A percentile compares a stretch with the other conserved stretches of the same genome.
These are phyloP conservation scores for Deinandra increscens DNA, from an alignment of 129 eudicot species.

Conservation along the genomic window DNA sequence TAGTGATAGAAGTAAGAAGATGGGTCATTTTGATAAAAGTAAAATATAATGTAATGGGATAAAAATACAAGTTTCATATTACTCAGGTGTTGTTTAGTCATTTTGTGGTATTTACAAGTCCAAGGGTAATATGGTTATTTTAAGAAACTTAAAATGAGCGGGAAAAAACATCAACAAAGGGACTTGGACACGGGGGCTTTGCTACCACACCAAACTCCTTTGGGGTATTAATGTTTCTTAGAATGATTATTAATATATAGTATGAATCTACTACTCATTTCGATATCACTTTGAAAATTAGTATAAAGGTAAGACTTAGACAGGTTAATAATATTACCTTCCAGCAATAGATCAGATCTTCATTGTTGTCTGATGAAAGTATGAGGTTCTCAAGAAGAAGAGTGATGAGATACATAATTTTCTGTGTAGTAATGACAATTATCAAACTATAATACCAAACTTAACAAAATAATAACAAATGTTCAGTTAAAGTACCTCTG, in stretches of 20 bases:
- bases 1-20: background rate
- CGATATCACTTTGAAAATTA: constrained; percentile 6
- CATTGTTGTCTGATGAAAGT: constrained; percentile 80
- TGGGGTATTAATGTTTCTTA: background rate
- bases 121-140: background rate
- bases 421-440: constrained; percentile 46
- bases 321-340: constrained; percentile 54
- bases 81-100: background rate
- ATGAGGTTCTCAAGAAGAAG: constrained; percentile 93
- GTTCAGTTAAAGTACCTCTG: constrained; percentile 52
- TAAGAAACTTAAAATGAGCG: background rate
- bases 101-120: background rate
- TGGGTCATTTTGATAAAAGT: background rate
- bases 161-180: background rate
- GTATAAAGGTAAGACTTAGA: constrained; percentile 12
- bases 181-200: background rate
- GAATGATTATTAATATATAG: background rate
- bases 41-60: background rate
- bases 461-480: background rate
- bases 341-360: constrained; percentile 91
- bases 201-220: background rate
- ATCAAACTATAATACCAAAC: background rate
- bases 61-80: background rate
- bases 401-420: constrained; percentile 83
- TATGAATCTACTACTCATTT: constrained; percentile 1